phyloP scores from a whole-genome alignment of 306 rosid genomes.

The Dalbergia cochinchinensis region DNA sequence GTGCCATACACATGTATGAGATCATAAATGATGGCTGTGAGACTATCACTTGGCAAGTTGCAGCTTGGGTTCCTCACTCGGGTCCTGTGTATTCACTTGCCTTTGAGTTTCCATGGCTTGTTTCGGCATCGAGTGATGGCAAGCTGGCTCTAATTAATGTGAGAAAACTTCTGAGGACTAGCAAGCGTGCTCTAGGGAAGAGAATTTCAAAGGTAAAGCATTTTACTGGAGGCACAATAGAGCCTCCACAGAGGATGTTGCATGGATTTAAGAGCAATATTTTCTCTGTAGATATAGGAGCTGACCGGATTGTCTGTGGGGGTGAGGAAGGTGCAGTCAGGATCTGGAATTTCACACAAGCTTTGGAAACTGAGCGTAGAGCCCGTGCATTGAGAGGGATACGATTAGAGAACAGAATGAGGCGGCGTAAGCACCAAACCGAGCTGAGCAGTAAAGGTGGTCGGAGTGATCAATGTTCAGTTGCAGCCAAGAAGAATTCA shows the following conservation, averaged over 20 bases:
- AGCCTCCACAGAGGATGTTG: slow-evolving; percentile 94
- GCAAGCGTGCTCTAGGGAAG: slow-evolving; percentile 55
- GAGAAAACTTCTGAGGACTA: slow-evolving; percentile 66
- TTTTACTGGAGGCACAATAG: slow-evolving; percentile 52
- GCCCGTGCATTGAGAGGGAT: slow-evolving; percentile 70
- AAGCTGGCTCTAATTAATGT: slow-evolving; percentile 86
- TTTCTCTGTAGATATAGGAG: slow-evolving; percentile 79
- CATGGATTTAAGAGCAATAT: slow-evolving; percentile 82
- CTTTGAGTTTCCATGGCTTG: slow-evolving; percentile 98
- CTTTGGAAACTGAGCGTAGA: slow-evolving; percentile 79
- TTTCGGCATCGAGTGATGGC: slow-evolving; percentile 91
- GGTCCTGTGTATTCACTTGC: slow-evolving; percentile 87
- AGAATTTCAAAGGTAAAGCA: slow-evolving; percentile 49
- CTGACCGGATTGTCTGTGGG: slow-evolving; percentile 92
- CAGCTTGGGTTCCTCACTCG: slow-evolving; percentile 87
- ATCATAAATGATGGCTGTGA: slow-evolving; percentile 50
- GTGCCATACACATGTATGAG: slow-evolving; percentile 87
- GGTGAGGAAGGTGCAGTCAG: slow-evolving; percentile 95
- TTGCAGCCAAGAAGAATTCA: slow-evolving; percentile 85
- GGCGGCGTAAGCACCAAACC: slow-evolving; percentile 72
- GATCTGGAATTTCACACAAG: slow-evolving; percentile 93
- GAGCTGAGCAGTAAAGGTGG: slow-evolving; percentile 64
- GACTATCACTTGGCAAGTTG: slow-evolving; percentile 51
- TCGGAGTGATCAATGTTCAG: slow-evolving; percentile 76
- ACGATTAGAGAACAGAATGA: slow-evolving; percentile 84